These are phyloP conservation scores for Agaricus subrufescens DNA, from an alignment of 768 basidiomycete species.

Conservation along the genomic window DNA sequence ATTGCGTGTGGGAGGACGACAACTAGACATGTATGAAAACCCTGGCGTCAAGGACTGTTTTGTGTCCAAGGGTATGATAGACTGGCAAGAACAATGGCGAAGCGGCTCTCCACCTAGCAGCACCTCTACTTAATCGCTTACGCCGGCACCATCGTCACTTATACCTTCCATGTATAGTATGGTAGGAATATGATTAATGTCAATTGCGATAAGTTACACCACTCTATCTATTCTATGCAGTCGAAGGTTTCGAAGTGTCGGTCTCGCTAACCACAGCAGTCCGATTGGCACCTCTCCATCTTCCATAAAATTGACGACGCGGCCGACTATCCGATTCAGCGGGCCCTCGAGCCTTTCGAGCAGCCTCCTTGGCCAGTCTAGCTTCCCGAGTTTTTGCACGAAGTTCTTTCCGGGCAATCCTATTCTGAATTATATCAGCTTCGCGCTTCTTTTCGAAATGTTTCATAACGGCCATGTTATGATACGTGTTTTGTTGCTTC, in stretches of 20 bases:
- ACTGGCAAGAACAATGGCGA: conserved; percentile 46
- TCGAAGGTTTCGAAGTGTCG: too few species aligned
- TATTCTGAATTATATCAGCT: background rate
- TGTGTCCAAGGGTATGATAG: conserved; percentile 65
- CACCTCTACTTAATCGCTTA: too few species aligned
- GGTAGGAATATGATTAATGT: too few species aligned
- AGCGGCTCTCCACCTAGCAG: background rate
- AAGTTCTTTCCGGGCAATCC: background rate
- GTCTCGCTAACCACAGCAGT: background rate
- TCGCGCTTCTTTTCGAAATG: conserved; percentile 6
- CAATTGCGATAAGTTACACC: background rate
- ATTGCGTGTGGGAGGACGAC: conserved; percentile 61
- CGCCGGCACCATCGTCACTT: too few species aligned
- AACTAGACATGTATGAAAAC: conserved; percentile 68
- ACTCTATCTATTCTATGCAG: background rate
- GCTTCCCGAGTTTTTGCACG: background rate
- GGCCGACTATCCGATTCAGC: background rate
- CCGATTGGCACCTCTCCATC: conserved; percentile 9
- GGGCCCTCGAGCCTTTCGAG: background rate
- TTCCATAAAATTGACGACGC: too few species aligned
- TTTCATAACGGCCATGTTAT: conserved; percentile 15
- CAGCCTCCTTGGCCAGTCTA: background rate
- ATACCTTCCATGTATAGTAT: too few species aligned
- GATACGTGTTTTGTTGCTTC: conserved; percentile 22
- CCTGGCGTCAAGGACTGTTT: conserved; percentile 67